Percentiles rank a stretch among this genome's conserved stretches.
phyloP scores from a whole-genome alignment of 2,329 filamentous ascomycete genomes.

The Kalaharituber pfeilii region DNA sequence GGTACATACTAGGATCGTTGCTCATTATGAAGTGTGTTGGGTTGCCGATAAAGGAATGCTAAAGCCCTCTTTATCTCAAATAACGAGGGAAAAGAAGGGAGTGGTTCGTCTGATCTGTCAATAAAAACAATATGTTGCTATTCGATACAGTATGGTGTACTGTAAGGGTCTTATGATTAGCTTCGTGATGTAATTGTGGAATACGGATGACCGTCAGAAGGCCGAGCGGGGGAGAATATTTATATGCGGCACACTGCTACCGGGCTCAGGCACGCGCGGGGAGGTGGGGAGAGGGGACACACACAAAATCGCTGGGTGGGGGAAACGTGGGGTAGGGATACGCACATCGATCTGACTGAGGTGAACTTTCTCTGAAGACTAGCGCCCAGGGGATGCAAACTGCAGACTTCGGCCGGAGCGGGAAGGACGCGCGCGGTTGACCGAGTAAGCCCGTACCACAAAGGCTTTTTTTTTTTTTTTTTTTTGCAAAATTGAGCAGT shows the following conservation, averaged over 20 bases:
- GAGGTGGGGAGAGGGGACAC: neutral
- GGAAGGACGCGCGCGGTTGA: neutral
- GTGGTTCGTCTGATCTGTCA: neutral
- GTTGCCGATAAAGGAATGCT: neutral
- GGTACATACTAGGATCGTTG: neutral
- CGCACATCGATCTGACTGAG: neutral
- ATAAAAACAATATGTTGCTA: neutral
- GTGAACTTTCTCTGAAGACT: neutral
- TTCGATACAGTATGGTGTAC: neutral
- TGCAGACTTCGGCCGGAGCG: neutral
- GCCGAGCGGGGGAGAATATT: neutral
- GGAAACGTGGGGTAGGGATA: neutral
- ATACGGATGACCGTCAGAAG: neutral
- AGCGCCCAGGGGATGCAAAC: neutral
- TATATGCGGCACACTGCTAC: neutral
- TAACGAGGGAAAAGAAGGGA: neutral
- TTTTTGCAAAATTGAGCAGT: too few relatives aligned
- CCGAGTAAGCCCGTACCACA: too few relatives aligned
- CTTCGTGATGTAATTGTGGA: neutral
- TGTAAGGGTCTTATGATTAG: neutral
- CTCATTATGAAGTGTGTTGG: neutral
- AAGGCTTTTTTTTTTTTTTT: too few relatives aligned
- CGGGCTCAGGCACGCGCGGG: neutral
- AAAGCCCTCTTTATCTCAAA: neutral
- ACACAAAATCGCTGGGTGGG: neutral